A percentile compares a stretch with the other conserved stretches of the same genome.
Conservation (phyloP, 2,329 filamentous ascomycete genomes). For the Microdochium nivale region DNA sequence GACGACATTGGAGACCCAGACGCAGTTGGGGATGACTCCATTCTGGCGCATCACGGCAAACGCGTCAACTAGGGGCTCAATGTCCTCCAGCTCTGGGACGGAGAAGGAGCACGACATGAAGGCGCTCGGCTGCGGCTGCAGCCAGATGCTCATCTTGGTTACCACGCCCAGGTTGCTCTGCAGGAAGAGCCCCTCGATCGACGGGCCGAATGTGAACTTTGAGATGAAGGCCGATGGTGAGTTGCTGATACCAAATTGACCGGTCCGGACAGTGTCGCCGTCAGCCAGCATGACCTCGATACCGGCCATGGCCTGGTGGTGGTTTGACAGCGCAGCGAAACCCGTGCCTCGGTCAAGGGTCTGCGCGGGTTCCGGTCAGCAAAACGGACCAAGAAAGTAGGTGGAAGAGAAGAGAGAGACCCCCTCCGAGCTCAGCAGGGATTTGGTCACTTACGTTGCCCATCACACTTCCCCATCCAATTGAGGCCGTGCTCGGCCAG, state of each 20-base stretch:
- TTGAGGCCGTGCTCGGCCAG: conserved; percentile 37
- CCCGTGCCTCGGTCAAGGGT: no score
- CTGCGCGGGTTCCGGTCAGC: no score
- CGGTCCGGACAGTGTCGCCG: conserved; percentile 33
- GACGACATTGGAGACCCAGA: conserved; percentile 35
- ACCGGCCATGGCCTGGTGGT: conserved; percentile 33
- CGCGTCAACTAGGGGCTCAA: conserved; percentile 32
- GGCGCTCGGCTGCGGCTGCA: conserved; percentile 30
- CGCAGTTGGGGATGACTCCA: conserved; percentile 29
- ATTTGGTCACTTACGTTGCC: conserved; percentile 30
- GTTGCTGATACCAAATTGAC: conserved; percentile 30
- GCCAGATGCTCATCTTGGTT: conserved; percentile 42
- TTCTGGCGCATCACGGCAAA: conserved; percentile 34
- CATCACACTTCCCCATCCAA: conserved; percentile 39
- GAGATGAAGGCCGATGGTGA: conserved; percentile 29
- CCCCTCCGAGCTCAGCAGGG: conserved; percentile 8
- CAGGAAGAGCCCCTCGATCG: conserved; percentile 38
- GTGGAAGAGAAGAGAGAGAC: no score
- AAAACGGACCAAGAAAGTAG: no score
- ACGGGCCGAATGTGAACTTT: conserved; percentile 30
- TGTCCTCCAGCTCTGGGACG: conserved; percentile 34
- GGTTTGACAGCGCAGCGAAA: conserved; percentile 14
- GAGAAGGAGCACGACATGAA: conserved; percentile 37
- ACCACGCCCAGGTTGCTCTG: conserved; percentile 46
- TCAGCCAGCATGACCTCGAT: conserved; percentile 34